Percentiles rank a stretch among this genome's conserved stretches.
phyloP scores from a whole-genome alignment of 345 rosid genomes.

The Rubroshorea leprosula region DNA sequence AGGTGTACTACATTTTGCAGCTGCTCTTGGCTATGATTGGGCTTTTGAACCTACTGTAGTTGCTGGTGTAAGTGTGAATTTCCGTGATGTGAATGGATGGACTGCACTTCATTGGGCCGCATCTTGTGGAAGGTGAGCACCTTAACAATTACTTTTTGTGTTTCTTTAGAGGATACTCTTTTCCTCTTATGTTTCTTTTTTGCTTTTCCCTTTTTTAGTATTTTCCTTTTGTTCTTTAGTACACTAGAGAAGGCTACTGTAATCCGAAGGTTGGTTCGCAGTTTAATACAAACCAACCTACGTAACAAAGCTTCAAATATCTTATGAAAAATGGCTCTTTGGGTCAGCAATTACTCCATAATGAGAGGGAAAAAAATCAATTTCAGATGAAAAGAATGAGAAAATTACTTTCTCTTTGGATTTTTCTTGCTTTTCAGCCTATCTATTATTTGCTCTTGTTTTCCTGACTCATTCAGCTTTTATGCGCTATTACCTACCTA shows the following conservation, averaged over 20 bases:
- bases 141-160: not conserved
- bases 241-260: no score
- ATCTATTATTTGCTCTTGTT: no score
- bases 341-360: no score
- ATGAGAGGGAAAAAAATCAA: no score
- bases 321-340: no score
- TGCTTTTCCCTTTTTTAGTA: not conserved
- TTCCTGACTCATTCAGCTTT: not conserved
- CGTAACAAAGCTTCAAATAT: no score
- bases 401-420: no score
- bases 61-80: slow-evolving; percentile 84
- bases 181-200: not conserved
- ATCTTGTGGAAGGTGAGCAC: slow-evolving; percentile 70
- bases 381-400: no score
- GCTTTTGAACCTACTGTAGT: slow-evolving; percentile 72
- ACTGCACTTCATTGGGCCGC: slow-evolving; percentile 99
- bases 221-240: not conserved
- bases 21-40: slow-evolving; percentile 97
- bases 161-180: not conserved
- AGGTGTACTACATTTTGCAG: slow-evolving; percentile 91
- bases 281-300: no score
- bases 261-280: no score
- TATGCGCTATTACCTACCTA: no score
- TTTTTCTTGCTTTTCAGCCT: no score
- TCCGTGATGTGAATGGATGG: slow-evolving; percentile 93